phyloP scores from a whole-genome alignment of 139 green algal genomes.

The Gonium pectorale region DNA sequence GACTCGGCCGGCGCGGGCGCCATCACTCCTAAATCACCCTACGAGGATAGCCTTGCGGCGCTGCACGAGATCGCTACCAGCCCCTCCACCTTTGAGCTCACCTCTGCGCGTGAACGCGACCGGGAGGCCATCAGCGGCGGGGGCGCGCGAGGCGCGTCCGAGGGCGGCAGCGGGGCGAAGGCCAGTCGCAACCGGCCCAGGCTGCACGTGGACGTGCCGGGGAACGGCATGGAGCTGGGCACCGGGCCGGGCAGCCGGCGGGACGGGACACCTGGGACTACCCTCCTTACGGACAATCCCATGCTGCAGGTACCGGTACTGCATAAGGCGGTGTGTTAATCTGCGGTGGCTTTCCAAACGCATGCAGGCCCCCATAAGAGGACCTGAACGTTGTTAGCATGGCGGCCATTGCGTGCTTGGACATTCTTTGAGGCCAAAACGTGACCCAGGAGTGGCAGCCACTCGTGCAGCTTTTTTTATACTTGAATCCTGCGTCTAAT shows the following conservation, averaged over 20 bases:
- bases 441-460: too few relatives aligned
- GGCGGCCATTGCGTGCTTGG: too few relatives aligned
- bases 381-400: too few relatives aligned
- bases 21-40: conserved; percentile 51
- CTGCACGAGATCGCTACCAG: conserved; percentile 61
- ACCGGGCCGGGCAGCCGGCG: neutral
- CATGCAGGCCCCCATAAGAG: too few relatives aligned
- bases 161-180: neutral
- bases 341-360: too few relatives aligned
- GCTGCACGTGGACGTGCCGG: conserved; percentile 37
- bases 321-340: neutral
- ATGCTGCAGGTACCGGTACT: conserved; percentile 11
- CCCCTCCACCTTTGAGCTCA: conserved; percentile 44
- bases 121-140: neutral
- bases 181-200: conserved; percentile 9
- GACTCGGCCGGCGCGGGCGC: neutral
- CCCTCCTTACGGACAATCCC: conserved; percentile 9
- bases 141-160: neutral
- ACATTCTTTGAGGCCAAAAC: too few relatives aligned
- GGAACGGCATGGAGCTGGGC: neutral
- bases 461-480: too few relatives aligned
- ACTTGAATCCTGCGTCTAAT: too few relatives aligned
- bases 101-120: neutral
- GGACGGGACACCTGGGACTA: conserved; percentile 13
- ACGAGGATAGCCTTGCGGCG: conserved; percentile 56